Evolutionary conservation across 2,329 filamentous ascomycete genomes (phyloP).

Genomic region (Fusarium bactridioides): DNA sequence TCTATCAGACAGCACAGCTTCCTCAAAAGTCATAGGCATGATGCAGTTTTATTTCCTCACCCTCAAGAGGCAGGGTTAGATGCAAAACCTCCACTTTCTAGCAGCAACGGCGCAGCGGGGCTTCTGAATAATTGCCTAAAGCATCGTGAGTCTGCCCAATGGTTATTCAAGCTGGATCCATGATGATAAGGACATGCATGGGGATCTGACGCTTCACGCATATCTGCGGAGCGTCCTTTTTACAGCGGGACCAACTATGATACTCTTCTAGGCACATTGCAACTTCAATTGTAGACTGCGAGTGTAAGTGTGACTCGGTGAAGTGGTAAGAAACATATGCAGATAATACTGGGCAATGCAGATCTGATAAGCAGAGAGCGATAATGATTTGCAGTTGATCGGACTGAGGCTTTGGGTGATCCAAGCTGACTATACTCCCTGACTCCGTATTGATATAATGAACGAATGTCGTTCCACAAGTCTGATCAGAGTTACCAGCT

Average conservation of each 20-base stretch:
- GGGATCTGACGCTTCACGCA: constrained; percentile 39
- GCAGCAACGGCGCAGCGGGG: constrained; percentile 9
- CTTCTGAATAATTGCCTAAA: constrained; percentile 19
- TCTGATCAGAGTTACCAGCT: background rate
- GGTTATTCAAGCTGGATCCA: constrained; percentile 19
- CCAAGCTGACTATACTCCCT: background rate
- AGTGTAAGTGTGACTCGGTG: constrained; percentile 7
- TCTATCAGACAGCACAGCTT: background rate
- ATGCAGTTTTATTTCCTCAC: constrained; percentile 19
- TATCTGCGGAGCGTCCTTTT: constrained; percentile 34
- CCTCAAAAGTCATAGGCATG: background rate
- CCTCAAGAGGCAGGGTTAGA: constrained; percentile 1
- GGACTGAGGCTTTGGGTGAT: background rate
- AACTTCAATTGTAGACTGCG: constrained; percentile 1
- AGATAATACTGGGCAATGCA: constrained; percentile 6
- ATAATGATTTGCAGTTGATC: background rate
- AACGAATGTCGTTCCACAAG: background rate
- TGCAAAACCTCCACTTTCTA: constrained; percentile 19
- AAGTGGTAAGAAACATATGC: background rate
- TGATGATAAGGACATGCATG: constrained; percentile 42
- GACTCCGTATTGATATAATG: background rate
- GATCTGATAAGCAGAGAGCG: constrained; percentile 15
- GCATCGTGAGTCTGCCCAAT: constrained; percentile 21
- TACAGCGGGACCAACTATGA: constrained; percentile 29
- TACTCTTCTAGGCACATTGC: constrained; percentile 1